These are phyloP conservation scores for Exophiala oligosperma DNA, from an alignment of 2,329 filamentous ascomycete genomes.

Conservation along the genomic window DNA sequence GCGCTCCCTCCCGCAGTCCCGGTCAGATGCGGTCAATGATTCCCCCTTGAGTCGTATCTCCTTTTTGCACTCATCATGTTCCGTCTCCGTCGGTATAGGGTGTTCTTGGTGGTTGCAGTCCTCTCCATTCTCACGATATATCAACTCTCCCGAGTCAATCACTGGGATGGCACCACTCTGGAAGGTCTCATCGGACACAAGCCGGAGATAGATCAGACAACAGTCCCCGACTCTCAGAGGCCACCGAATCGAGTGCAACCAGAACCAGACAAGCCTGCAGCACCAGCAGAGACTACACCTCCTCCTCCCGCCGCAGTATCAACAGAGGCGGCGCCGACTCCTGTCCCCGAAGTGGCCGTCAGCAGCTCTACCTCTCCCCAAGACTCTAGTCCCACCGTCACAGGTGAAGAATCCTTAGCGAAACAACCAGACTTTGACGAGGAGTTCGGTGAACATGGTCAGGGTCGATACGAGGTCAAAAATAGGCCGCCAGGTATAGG, in stretches of 20 bases:
- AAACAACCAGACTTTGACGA: slow-evolving; percentile 21
- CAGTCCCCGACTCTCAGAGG: background rate
- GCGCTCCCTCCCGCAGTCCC: background rate
- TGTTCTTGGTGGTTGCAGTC: slow-evolving; percentile 46
- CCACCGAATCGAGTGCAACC: slow-evolving; percentile 10
- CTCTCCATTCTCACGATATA: slow-evolving; percentile 48
- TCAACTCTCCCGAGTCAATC: slow-evolving; percentile 50
- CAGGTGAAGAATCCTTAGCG: slow-evolving; percentile 24
- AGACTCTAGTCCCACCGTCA: slow-evolving; percentile 12
- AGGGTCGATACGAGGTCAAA: slow-evolving; percentile 36
- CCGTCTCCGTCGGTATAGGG: slow-evolving; percentile 50
- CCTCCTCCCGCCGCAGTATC: background rate
- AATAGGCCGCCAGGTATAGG: slow-evolving; percentile 19
- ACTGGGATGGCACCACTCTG: slow-evolving; percentile 33
- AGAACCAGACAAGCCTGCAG: background rate
- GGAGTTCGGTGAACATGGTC: slow-evolving; percentile 35
- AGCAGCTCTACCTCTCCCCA: background rate
- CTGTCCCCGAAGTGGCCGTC: background rate
- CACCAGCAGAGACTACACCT: background rate
- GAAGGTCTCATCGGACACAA: slow-evolving; percentile 18
- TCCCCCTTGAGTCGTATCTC: background rate
- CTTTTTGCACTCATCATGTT: slow-evolving; percentile 38
- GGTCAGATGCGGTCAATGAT: slow-evolving; percentile 13
- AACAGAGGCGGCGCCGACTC: background rate
- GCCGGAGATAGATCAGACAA: slow-evolving; percentile 4